Evolutionary conservation across 495 filamentous ascomycete species (phyloP).

Genomic region (Glonium stellatum): DNA sequence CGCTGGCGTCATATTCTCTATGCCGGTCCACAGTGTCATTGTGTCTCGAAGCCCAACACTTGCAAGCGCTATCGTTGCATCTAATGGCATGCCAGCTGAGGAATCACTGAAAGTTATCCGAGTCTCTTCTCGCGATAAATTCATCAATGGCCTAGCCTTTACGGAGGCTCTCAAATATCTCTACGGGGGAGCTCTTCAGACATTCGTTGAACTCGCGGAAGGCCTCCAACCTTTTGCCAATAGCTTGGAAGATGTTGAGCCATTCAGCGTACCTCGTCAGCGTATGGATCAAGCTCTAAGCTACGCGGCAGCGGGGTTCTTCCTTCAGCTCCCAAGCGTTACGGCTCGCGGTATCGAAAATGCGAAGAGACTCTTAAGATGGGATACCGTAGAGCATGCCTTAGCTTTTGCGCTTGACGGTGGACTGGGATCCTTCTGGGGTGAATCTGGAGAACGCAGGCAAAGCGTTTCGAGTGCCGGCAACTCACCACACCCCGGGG

Average conservation of each 20-base stretch:
- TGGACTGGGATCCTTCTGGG: conserved; percentile 7
- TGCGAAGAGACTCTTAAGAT: conserved; percentile 28
- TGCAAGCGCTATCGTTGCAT: conserved; percentile 15
- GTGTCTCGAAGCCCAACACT: conserved; percentile 31
- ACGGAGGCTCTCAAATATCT: conserved; percentile 31
- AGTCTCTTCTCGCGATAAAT: conserved; percentile 21
- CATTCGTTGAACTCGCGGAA: conserved; percentile 15
- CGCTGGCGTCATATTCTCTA: conserved; percentile 6
- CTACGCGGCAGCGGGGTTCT: conserved; percentile 27
- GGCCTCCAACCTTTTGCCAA: conserved; percentile 10
- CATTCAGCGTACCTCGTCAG: conserved; percentile 21
- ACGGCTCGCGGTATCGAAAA: conserved; percentile 24
- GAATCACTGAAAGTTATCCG: conserved; percentile 19
- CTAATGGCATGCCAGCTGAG: background rate
- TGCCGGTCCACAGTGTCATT: conserved; percentile 32
- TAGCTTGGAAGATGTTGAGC: conserved; percentile 3
- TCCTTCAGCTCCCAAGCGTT: conserved; percentile 25
- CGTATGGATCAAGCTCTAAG: conserved; percentile 29
- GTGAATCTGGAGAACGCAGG: background rate
- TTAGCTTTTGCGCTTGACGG: conserved; percentile 30
- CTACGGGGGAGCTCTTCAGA: conserved; percentile 30
- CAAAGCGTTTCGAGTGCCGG: conserved; percentile 2
- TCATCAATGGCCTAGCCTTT: conserved; percentile 23
- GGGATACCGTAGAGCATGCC: conserved; percentile 32
- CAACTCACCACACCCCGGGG: background rate